Percentiles rank a stretch among this genome's conserved stretches.
Conservation (phyloP, 192 early-diverging fungal genomes). For the Borealophlyctis nickersoniae region DNA sequence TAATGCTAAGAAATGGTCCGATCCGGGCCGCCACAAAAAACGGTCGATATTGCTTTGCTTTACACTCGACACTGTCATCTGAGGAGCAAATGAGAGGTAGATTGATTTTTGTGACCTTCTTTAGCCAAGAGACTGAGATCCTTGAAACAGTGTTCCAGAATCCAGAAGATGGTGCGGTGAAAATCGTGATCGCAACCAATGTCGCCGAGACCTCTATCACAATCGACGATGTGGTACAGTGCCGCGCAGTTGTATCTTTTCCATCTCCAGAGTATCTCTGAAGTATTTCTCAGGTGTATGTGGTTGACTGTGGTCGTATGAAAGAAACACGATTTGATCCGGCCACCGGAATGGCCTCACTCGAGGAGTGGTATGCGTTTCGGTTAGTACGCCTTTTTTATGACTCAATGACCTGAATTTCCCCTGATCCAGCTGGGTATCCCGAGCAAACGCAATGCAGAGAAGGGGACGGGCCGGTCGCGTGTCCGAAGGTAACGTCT, state of each 20-base stretch:
- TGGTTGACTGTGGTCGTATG: constrained; percentile 71
- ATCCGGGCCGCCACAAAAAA: constrained; percentile 29
- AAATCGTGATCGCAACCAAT: constrained; percentile 78
- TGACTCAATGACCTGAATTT: background rate
- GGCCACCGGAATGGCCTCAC: constrained; percentile 55
- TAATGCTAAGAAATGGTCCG: constrained; percentile 13
- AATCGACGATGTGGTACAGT: constrained; percentile 70
- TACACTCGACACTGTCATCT: constrained; percentile 55
- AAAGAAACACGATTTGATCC: constrained; percentile 70
- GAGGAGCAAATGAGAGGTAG: constrained; percentile 52
- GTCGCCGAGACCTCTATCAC: constrained; percentile 81
- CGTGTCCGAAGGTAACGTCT: constrained; percentile 68
- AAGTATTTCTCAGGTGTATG: constrained; percentile 40
- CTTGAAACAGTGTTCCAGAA: constrained; percentile 71
- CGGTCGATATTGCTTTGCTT: constrained; percentile 29
- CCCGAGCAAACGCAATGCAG: constrained; percentile 41
- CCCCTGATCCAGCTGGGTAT: constrained; percentile 36
- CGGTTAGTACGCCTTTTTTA: constrained; percentile 43
- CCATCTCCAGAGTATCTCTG: constrained; percentile 18
- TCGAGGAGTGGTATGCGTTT: constrained; percentile 56
- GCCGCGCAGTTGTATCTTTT: background rate
- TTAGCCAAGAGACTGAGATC: too few species aligned
- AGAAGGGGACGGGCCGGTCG: constrained; percentile 71
- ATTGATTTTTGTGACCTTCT: too few species aligned
- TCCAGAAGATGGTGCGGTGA: constrained; percentile 50